Conservation (phyloP, 441 rosid species). For the Pelargonium fulgidum region DNA sequence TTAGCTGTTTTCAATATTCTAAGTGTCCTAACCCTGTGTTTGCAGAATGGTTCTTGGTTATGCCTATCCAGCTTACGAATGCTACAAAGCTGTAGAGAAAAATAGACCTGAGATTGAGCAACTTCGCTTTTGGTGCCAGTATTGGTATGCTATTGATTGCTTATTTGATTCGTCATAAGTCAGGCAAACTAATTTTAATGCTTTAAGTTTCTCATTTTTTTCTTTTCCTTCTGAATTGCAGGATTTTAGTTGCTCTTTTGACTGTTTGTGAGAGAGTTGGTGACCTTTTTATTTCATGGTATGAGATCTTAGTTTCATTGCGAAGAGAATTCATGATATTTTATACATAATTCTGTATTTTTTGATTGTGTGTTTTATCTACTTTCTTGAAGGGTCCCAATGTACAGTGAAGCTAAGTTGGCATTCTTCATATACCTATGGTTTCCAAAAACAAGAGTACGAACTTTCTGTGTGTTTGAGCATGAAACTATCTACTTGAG, state of each 20-base stretch:
- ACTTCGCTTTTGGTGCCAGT: conserved; percentile 98
- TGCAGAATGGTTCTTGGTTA: conserved; percentile 83
- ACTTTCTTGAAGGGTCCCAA: conserved; percentile 57
- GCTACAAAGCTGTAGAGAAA: conserved; percentile 80
- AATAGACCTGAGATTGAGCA: conserved; percentile 92
- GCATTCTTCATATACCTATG: conserved; percentile 64
- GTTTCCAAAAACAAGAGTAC: conserved; percentile 74
- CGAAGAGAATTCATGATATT: conserved; percentile 1
- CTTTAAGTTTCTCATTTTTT: neutral
- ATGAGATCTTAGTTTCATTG: conserved; percentile 19
- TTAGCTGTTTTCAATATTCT: conserved; percentile 3
- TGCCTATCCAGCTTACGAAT: conserved; percentile 96
- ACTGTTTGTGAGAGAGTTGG: conserved; percentile 67
- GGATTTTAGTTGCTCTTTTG: conserved; percentile 87
- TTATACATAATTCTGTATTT: conserved; percentile 4
- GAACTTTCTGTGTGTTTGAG: conserved; percentile 5
- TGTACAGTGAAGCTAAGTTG: conserved; percentile 78
- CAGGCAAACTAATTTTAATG: neutral
- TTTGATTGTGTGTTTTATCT: conserved; percentile 15
- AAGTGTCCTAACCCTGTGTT: conserved; percentile 17
- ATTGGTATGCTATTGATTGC: conserved; percentile 49
- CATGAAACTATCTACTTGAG: neutral
- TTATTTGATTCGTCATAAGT: neutral
- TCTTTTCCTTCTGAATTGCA: conserved; percentile 27
- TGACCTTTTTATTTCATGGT: conserved; percentile 72